These are phyloP conservation scores for Blastocystis sp. DNA, from an alignment of 352 stramenopile species.

Conservation along the genomic window DNA sequence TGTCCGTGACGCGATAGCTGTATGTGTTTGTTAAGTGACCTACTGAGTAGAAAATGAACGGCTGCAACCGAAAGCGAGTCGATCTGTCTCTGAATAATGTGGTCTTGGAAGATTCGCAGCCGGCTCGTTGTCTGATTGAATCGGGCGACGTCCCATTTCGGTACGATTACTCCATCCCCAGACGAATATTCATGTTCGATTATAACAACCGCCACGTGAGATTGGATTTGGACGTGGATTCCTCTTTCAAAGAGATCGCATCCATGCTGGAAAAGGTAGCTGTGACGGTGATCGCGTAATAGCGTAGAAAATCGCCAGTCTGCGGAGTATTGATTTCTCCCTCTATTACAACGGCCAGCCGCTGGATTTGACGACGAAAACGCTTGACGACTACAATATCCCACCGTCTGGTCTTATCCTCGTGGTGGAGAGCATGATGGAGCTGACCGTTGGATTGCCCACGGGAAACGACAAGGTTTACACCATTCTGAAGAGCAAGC, in stretches of 20 bases:
- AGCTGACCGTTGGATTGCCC: slow-evolving; percentile 13
- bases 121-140: not conserved
- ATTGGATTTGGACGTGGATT: slow-evolving; percentile 34
- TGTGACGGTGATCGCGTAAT: not conserved
- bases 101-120: not conserved
- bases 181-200: slow-evolving; percentile 35
- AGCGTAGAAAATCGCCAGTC: slow-evolving; percentile 10
- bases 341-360: not conserved
- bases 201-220: slow-evolving; percentile 32
- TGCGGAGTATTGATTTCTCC: slow-evolving; percentile 45
- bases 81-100: slow-evolving; percentile 5
- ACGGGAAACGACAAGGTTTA: slow-evolving; percentile 57
- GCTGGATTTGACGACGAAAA: slow-evolving; percentile 2
- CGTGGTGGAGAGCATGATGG: slow-evolving; percentile 8
- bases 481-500: slow-evolving; percentile 41
- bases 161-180: slow-evolving; percentile 17
- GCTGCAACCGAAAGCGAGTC: slow-evolving; percentile 14
- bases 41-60: slow-evolving; percentile 1
- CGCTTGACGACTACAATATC: slow-evolving; percentile 36
- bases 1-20: slow-evolving; percentile 3
- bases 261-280: slow-evolving; percentile 1
- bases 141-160: slow-evolving; percentile 8
- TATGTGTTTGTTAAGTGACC: not conserved
- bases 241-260: slow-evolving; percentile 5
- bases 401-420: slow-evolving; percentile 14